Percentiles rank a stretch among this genome's conserved stretches.
phyloP scores from a whole-genome alignment of 2,329 filamentous ascomycete genomes.

The Penicillium sp. region DNA sequence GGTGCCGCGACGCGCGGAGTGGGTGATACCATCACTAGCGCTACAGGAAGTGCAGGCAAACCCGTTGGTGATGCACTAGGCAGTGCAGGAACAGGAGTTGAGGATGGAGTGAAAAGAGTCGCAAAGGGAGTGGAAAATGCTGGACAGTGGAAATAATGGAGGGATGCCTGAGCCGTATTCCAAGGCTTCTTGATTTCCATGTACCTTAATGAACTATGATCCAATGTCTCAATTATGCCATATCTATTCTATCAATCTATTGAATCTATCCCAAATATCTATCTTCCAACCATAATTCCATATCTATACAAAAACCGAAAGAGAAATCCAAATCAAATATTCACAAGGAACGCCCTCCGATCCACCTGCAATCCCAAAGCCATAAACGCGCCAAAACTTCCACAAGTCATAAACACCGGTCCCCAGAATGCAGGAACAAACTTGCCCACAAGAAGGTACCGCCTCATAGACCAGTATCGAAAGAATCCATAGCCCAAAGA shows the following conservation, averaged over 20 bases:
- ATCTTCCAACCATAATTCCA: not conserved
- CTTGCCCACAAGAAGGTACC: slow-evolving; percentile 24
- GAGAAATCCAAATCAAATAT: not conserved
- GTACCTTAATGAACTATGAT: no score
- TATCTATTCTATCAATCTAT: not conserved
- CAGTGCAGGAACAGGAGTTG: slow-evolving; percentile 55
- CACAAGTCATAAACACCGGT: slow-evolving; percentile 28
- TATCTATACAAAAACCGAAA: not conserved
- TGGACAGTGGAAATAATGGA: slow-evolving; percentile 51
- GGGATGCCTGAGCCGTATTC: not conserved
- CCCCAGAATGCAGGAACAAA: slow-evolving; percentile 35
- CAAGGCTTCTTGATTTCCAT: not conserved
- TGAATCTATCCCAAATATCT: not conserved
- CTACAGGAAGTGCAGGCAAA: slow-evolving; percentile 56
- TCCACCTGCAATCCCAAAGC: slow-evolving; percentile 17
- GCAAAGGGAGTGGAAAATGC: slow-evolving; percentile 60
- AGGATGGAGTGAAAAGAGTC: slow-evolving; percentile 52
- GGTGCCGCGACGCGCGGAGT: slow-evolving; percentile 60
- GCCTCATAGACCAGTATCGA: slow-evolving; percentile 27
- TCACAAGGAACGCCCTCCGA: slow-evolving; percentile 2
- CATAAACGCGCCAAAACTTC: slow-evolving; percentile 19
- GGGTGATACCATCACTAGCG: slow-evolving; percentile 57
- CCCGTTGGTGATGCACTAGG: slow-evolving; percentile 59
- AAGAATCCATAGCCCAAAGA: slow-evolving; percentile 31
- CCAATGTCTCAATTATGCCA: not conserved